Base-by-base conservation (phyloP, 371 early-diverging fungal species). In the Dinochytrium kinnereticum region DNA sequence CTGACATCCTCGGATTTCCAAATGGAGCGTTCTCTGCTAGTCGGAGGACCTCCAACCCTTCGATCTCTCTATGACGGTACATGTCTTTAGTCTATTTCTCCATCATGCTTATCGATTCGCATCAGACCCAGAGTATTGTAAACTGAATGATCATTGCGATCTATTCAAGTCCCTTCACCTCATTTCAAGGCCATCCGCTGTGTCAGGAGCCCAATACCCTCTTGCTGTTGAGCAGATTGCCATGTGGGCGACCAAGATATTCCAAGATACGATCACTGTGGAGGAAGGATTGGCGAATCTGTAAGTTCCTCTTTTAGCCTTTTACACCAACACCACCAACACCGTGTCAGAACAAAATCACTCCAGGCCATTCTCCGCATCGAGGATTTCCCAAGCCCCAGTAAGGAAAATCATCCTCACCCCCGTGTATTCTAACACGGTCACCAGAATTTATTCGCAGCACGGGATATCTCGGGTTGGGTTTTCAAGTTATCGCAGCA, bases 121-220 rank as follows among this genome's bases (percentile, higher is more conserved):
- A 2, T 28, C 30, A 78, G 78, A 76, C 39, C 69, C 78, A 2
- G 57, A 30, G 17, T 31, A 72, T 10, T 78, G 78, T 69, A 26
- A 24, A 7, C 7, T 19, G 44, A 67, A 74, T 13, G 31, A 13
- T 2, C 2, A 76, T 34, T 78, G 78, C 55, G 34, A 57, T 7
- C 24, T 78, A 7, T 68, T 64, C 26, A 50, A 28, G 0, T 26
- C 31, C 10, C 69, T 78, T 17, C 50, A 44, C 49, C 69, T 76
- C 1, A 61, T 39, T 21, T 17, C 69, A 1, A 51, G 78, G 15
- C 78, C 78, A 3, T 59, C 78, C 1, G 40, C 70, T 36, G 36
- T 33, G 15, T 31, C n/a, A 26, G 2, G 24, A 10, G 37, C 59
- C 10, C 7, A 30, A 1, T 59, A 53, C 33, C 53, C 53, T 2